Percentiles rank a stretch among this genome's conserved stretches.
Conservation (phyloP, 2,329 filamentous ascomycete species). For the Clarireedia monteithiana region DNA sequence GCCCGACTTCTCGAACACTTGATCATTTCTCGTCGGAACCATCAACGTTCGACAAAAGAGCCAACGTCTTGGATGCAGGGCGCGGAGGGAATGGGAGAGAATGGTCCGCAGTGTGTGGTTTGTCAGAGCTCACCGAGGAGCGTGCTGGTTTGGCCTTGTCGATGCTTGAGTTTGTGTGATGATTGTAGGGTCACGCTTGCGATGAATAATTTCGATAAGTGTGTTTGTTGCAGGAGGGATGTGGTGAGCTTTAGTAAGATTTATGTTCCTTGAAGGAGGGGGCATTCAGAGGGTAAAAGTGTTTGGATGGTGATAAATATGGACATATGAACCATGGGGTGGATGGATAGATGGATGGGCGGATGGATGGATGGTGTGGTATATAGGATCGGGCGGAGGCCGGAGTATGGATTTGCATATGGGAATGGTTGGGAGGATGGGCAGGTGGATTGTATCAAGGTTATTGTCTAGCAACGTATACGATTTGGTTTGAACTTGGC, state of each 20-base stretch:
- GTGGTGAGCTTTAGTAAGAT: slow-evolving; percentile 85
- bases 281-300: background rate
- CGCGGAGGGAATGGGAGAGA: slow-evolving; percentile 65
- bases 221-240: slow-evolving; percentile 85
- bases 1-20: slow-evolving; percentile 53
- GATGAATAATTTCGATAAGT: slow-evolving; percentile 95
- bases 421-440: no score
- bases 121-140: slow-evolving; percentile 82
- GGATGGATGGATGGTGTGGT: background rate
- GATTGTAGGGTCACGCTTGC: slow-evolving; percentile 89
- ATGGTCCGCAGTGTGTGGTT: slow-evolving; percentile 81
- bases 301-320: background rate
- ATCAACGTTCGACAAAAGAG: slow-evolving; percentile 14
- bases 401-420: no score
- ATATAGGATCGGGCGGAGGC: background rate
- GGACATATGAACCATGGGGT: background rate
- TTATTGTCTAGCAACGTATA: no score
- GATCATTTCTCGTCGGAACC: slow-evolving; percentile 35
- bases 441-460: no score
- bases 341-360: no score
- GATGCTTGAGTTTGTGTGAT: slow-evolving; percentile 89
- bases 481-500: no score
- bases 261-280: slow-evolving; percentile 58
- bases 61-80: slow-evolving; percentile 56
- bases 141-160: slow-evolving; percentile 93